These are phyloP conservation scores for Aspergillus fischeri DNA, from an alignment of 2,329 filamentous ascomycete genomes.

Conservation along the genomic window DNA sequence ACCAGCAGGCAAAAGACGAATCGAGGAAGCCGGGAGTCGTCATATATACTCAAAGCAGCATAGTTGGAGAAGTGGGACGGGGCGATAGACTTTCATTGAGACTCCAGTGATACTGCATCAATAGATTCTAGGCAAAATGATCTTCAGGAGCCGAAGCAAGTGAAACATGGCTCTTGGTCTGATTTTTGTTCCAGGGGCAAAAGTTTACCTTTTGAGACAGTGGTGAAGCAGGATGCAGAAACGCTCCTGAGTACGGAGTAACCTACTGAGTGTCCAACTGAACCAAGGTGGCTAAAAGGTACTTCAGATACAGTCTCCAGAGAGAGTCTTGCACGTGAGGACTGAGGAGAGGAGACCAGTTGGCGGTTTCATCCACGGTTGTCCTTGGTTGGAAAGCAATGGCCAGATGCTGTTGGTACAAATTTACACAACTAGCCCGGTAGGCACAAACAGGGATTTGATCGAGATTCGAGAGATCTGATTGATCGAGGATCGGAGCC, in stretches of 20 bases:
- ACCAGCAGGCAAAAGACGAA: not conserved
- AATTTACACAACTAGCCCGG: not conserved
- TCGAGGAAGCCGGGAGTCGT: not conserved
- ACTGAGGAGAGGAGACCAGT: not conserved
- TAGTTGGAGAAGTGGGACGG: not conserved
- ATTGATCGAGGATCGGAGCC: not conserved
- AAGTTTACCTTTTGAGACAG: not conserved
- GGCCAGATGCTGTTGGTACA: not conserved
- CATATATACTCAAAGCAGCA: not conserved
- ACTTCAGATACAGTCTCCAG: too few species aligned
- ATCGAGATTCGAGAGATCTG: not conserved
- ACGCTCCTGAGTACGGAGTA: too few species aligned
- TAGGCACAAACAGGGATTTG: not conserved
- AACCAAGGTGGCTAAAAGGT: too few species aligned
- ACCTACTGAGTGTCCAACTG: too few species aligned
- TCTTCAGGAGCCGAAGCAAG: constrained; percentile 5
- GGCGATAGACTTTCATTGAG: too few species aligned
- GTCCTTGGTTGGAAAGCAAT: not conserved
- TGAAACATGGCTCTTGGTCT: not conserved
- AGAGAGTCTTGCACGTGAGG: not conserved
- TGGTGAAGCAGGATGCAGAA: not conserved
- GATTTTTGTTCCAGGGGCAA: not conserved
- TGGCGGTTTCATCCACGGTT: not conserved
- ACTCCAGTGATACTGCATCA: too few species aligned
- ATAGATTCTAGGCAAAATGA: constrained; percentile 4